Evolutionary conservation across 352 stramenopile genomes (phyloP), one percentile per base, ranked within the genome.

Genomic region (Phytophthora sp.): DNA sequence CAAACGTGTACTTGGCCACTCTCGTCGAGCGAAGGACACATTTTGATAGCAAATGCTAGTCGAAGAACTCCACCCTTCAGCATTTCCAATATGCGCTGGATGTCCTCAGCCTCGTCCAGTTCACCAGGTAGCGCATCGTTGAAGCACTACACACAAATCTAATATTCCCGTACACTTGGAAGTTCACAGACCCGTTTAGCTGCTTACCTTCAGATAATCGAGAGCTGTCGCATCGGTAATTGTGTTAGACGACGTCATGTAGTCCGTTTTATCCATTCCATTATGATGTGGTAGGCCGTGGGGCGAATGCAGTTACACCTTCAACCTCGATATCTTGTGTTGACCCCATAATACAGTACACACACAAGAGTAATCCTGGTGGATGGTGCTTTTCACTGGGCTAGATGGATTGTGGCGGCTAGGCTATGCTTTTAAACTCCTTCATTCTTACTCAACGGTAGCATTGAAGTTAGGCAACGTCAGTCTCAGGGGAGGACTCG

Each of bases 201-300:
- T n/a, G n/a, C n/a, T n/a, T n/a, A n/a, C 64, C 57, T 63, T 63
- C 1, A 64, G 1, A 35, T 73, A 69, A 29, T 73, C 54, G 0
- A 20, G 9, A 1, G 6, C 16, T 7, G 33, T 41, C 1, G 67
- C 61, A 9, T 36, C 50, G 20, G 51, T n/a, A 24, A 71, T 63
- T 1, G 42, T 15, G 30, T 74, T 74, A 1, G 21, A 24, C 24
- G 49, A 20, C n/a, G 61, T 57, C 35, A 74, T 29, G 9, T 62
- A 69, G 35, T 57, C 45, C 1, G 0, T 9, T 54, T 64, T 57
- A 20, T 5, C 13, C 56, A 75, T 51, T 3, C 20, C 39, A 3
- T 55, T 53, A 63, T 2, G 18, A 23, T 11, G 45, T 44, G 18
- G 26, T 2, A 1, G 64, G 51, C 8, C 23, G 23, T 16, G 23